Evolutionary conservation across 164 flowering plant genomes (phyloP).

Genomic region (Paratinospora sagittata): DNA sequence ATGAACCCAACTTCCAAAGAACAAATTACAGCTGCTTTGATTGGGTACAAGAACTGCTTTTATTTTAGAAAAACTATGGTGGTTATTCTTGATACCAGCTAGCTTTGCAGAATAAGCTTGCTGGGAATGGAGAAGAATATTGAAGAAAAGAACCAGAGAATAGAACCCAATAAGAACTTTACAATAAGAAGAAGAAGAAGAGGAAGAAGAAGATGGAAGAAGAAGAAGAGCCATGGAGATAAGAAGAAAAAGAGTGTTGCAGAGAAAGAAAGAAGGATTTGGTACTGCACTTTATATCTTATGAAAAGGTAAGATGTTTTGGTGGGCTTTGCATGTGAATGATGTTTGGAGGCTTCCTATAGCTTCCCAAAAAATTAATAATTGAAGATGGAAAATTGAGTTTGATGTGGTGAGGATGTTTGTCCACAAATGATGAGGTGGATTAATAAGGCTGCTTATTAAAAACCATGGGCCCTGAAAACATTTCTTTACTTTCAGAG

Average conservation of each 20-base stretch:
- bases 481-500: too few relatives aligned
- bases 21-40: conserved; percentile 45
- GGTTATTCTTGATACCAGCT: conserved; percentile 31
- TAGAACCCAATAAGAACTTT: not conserved
- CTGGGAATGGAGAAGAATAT: conserved; percentile 11
- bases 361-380: not conserved
- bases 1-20: conserved; percentile 59
- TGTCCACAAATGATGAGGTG: not conserved
- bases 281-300: not conserved
- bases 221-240: conserved; percentile 5
- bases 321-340: conserved; percentile 6
- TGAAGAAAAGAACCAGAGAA: conserved; percentile 2
- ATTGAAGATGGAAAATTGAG: not conserved
- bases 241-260: not conserved
- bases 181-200: conserved; percentile 7
- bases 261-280: conserved; percentile 1
- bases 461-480: not conserved
- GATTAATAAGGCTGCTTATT: not conserved
- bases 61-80: conserved; percentile 15
- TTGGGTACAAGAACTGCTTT: conserved; percentile 35
- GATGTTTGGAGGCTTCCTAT: not conserved
- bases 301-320: not conserved
- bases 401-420: not conserved
- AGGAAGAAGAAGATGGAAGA: conserved; percentile 1
- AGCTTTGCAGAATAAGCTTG: too few relatives aligned